phyloP scores from a whole-genome alignment of 306 rosid species.

The Malus fusca region DNA sequence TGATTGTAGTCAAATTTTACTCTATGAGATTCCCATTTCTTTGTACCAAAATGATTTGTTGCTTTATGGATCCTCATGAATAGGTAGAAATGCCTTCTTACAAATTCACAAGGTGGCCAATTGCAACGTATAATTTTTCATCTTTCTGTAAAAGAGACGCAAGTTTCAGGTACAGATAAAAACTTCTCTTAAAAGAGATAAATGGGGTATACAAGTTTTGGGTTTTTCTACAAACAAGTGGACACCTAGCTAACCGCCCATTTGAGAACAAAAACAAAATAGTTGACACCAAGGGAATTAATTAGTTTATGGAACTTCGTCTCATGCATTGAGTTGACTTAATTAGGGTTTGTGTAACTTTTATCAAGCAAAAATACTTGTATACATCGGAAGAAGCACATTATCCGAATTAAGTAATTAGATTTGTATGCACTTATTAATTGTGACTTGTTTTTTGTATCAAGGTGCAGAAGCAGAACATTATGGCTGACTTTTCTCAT shows the following conservation, averaged over 20 bases:
- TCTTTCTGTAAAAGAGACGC: no score
- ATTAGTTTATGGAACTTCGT: not conserved
- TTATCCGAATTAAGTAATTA: no score
- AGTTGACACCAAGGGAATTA: not conserved
- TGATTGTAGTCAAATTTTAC: slow-evolving; percentile 11
- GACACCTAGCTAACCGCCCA: not conserved
- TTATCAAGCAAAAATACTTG: not conserved
- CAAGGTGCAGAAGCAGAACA: not conserved
- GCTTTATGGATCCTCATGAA: not conserved
- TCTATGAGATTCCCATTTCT: not conserved
- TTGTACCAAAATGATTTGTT: not conserved
- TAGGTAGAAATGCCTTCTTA: no score
- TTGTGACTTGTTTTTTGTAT: not conserved
- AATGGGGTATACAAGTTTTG: not conserved
- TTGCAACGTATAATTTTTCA: no score
- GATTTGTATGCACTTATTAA: not conserved
- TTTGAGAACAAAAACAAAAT: not conserved
- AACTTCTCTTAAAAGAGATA: not conserved
- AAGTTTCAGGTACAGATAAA: no score
- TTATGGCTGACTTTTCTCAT: not conserved
- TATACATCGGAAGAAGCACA: not conserved
- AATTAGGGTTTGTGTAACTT: not conserved
- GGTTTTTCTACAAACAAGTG: not conserved
- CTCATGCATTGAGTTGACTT: not conserved
- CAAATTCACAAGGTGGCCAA: no score